Evolutionary conservation across 2,329 filamentous ascomycete genomes (phyloP).

Genomic region (Ambrosiella beaveri): DNA sequence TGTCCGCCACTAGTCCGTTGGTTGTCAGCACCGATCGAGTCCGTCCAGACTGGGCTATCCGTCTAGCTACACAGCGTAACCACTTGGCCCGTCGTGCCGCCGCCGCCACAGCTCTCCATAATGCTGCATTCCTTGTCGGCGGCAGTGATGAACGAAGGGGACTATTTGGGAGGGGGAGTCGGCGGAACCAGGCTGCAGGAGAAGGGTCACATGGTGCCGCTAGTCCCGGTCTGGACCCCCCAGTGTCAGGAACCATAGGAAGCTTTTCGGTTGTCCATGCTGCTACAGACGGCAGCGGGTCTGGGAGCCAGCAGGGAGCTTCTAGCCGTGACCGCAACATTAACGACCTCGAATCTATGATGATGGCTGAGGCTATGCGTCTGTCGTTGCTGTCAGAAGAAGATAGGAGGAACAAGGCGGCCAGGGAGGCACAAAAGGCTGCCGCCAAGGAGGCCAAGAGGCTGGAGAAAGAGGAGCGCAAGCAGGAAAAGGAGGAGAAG

Average conservation of each 20-base stretch:
- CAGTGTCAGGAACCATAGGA: background rate
- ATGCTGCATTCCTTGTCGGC: conserved; percentile 71
- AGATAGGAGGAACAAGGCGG: conserved; percentile 70
- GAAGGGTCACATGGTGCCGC: background rate
- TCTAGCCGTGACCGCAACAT: conserved; percentile 20
- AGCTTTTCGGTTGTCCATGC: background rate
- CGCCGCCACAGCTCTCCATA: conserved; percentile 84
- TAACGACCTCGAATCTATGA: conserved; percentile 88
- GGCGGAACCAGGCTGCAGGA: background rate
- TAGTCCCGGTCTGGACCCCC: background rate
- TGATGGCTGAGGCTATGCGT: conserved; percentile 94
- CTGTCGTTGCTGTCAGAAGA: conserved; percentile 84
- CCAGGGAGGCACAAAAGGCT: conserved; percentile 63
- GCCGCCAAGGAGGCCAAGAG: conserved; percentile 65
- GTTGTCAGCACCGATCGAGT: conserved; percentile 89
- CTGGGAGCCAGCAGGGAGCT: background rate
- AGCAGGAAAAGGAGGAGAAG: conserved; percentile 58
- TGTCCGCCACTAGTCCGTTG: conserved; percentile 68
- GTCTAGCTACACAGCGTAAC: conserved; percentile 66
- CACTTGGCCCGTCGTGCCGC: conserved; percentile 76
- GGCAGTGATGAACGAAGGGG: conserved; percentile 43
- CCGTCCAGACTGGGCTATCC: conserved; percentile 85
- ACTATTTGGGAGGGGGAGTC: conserved; percentile 1
- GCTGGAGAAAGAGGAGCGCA: conserved; percentile 62
- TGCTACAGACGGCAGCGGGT: background rate